Evolutionary conservation across 2,329 filamentous ascomycete species (phyloP).

Genomic region (Penicillium brevicompactum): DNA sequence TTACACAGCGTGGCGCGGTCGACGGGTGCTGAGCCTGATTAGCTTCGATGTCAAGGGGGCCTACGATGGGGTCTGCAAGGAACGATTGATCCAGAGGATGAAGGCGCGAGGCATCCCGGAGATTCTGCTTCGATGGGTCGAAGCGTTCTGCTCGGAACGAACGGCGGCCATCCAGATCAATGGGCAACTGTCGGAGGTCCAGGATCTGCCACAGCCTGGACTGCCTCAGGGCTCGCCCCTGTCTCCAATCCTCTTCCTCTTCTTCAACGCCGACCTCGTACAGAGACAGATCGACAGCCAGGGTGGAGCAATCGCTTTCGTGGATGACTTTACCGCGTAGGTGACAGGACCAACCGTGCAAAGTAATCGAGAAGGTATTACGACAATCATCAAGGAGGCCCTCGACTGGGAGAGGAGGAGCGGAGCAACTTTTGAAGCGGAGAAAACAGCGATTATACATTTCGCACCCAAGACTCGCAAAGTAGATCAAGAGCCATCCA

Average conservation of each 20-base stretch:
- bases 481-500: background rate
- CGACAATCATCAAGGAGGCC: slow-evolving; percentile 13
- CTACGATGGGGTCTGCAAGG: slow-evolving; percentile 33
- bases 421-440: slow-evolving; percentile 32
- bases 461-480: background rate
- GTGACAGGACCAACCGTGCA: background rate
- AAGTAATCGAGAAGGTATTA: slow-evolving; percentile 8
- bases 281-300: slow-evolving; percentile 6
- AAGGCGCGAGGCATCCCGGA: slow-evolving; percentile 30
- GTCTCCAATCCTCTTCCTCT: slow-evolving; percentile 4
- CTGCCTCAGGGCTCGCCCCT: slow-evolving; percentile 27
- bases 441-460: slow-evolving; percentile 26
- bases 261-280: slow-evolving; percentile 5
- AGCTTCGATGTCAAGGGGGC: slow-evolving; percentile 12
- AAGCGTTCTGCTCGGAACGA: slow-evolving; percentile 30
- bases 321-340: slow-evolving; percentile 12
- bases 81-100: slow-evolving; percentile 37
- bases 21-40: no score
- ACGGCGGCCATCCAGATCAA: no score
- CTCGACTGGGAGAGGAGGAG: slow-evolving; percentile 29
- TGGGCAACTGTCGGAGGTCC: slow-evolving; percentile 15
- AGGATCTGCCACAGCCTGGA: slow-evolving; percentile 17
- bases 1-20: slow-evolving; percentile 31
- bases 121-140: slow-evolving; percentile 25
- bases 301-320: slow-evolving; percentile 9